phyloP scores from a whole-genome alignment of 768 basidiomycete species.

The Pleurotus cornucopiae region DNA sequence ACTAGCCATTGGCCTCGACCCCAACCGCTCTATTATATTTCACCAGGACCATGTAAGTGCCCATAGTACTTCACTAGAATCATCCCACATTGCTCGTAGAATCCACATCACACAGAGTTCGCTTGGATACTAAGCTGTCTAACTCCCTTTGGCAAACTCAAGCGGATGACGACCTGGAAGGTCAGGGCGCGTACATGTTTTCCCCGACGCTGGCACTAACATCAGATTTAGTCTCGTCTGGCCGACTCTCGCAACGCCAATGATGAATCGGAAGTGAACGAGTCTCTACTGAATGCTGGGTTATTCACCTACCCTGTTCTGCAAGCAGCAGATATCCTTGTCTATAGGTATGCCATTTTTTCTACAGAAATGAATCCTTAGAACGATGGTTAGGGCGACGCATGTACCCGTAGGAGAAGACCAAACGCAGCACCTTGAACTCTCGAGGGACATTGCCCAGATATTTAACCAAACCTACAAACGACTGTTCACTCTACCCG shows the following conservation, averaged over 20 bases:
- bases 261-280: slow-evolving; percentile 74
- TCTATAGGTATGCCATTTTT: slow-evolving; percentile 58
- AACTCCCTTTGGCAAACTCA: slow-evolving; percentile 76
- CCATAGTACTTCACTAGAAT: background rate
- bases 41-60: slow-evolving; percentile 82
- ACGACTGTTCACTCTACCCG: slow-evolving; percentile 67
- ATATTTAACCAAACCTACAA: slow-evolving; percentile 73
- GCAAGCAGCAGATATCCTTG: slow-evolving; percentile 89
- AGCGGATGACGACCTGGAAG: slow-evolving; percentile 98
- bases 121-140: slow-evolving; percentile 89
- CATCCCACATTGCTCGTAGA: slow-evolving; percentile 36
- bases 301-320: slow-evolving; percentile 90
- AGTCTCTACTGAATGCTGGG: slow-evolving; percentile 78
- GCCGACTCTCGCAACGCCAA: slow-evolving; percentile 71
- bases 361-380: background rate
- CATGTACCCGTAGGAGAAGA: slow-evolving; percentile 97
- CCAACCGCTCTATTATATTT: slow-evolving; percentile 68
- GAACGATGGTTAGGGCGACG: slow-evolving; percentile 56
- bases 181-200: slow-evolving; percentile 29
- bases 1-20: slow-evolving; percentile 83
- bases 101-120: slow-evolving; percentile 78
- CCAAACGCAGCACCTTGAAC: slow-evolving; percentile 91
- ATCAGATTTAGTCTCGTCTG: slow-evolving; percentile 56
- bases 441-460: slow-evolving; percentile 79
- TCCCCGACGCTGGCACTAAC: background rate